Conservation (phyloP, 768 basidiomycete genomes). For the Naganishia kalamii region DNA sequence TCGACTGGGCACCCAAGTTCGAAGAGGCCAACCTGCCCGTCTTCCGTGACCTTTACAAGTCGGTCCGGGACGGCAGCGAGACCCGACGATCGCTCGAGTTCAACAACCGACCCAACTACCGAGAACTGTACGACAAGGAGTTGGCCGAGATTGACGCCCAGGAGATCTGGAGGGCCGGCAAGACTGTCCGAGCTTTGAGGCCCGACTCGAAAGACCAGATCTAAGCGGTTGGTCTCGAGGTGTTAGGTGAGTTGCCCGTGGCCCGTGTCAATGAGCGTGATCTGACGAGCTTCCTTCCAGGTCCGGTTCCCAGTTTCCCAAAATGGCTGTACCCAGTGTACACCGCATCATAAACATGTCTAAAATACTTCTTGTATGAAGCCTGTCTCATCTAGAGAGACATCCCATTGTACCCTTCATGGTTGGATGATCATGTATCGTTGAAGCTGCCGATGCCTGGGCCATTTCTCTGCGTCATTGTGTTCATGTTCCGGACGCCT, state of each 20-base stretch:
- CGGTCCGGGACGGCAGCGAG: conserved; percentile 90
- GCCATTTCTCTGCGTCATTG: no score
- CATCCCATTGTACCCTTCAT: conserved; percentile 15
- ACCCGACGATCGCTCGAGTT: conserved; percentile 94
- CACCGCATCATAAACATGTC: conserved; percentile 9
- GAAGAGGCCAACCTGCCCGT: conserved; percentile 88
- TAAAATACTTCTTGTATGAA: conserved; percentile 17
- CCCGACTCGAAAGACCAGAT: conserved; percentile 17
- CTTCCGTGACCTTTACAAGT: conserved; percentile 90
- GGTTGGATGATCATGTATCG: conserved; percentile 12
- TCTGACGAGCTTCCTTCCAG: not conserved
- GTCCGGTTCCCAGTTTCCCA: not conserved
- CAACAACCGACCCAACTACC: conserved; percentile 87
- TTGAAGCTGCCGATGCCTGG: no score
- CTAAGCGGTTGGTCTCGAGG: not conserved
- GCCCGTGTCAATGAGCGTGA: no score
- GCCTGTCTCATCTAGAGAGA: conserved; percentile 7
- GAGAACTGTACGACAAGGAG: conserved; percentile 84
- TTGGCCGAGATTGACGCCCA: conserved; percentile 91
- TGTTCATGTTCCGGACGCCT: no score
- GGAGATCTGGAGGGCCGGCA: conserved; percentile 98
- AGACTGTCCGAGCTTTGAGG: conserved; percentile 73
- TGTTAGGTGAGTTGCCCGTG: not conserved
- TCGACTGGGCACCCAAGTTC: conserved; percentile 92
- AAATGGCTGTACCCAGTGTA: conserved; percentile 12